These are phyloP conservation scores for Oxyria digyna DNA, from an alignment of 148 eudicot genomes.

Conservation along the genomic window DNA sequence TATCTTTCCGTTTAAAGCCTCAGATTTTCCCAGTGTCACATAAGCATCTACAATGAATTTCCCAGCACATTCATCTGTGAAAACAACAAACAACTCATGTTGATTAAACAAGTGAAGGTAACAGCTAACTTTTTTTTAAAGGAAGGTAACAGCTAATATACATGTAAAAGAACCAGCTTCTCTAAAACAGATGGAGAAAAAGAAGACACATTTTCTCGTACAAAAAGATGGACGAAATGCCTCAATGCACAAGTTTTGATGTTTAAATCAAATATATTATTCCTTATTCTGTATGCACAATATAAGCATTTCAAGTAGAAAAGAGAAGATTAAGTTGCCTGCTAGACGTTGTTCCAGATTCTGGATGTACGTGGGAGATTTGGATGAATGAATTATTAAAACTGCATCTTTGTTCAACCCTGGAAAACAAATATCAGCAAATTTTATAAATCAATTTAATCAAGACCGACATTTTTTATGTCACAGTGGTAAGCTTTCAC, in stretches of 20 bases:
- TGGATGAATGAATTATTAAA: conserved; percentile 43
- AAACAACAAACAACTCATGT: background rate
- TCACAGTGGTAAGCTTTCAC: conserved; percentile 18
- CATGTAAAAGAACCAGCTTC: background rate
- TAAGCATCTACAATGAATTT: conserved; percentile 49
- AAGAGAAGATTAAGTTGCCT: conserved; percentile 23
- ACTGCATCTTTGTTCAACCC: conserved; percentile 50
- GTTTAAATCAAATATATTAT: background rate
- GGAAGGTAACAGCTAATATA: background rate
- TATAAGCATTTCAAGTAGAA: background rate
- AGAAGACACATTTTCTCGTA: background rate
- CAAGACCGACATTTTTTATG: background rate
- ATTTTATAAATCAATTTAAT: conserved; percentile 4
- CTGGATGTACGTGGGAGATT: conserved; percentile 42
- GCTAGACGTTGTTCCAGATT: conserved; percentile 51
- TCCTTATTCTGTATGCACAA: background rate
- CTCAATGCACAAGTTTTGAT: background rate
- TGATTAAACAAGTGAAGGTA: background rate
- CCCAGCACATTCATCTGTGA: conserved; percentile 44
- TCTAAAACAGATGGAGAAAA: background rate
- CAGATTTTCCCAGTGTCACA: conserved; percentile 42
- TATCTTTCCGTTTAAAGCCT: conserved; percentile 42
- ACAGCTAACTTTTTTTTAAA: no score
- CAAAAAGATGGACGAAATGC: background rate
- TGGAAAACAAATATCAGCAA: conserved; percentile 20